Base-by-base conservation (phyloP, 2,329 filamentous ascomycete genomes). In the Cladobotryum mycophilum region DNA sequence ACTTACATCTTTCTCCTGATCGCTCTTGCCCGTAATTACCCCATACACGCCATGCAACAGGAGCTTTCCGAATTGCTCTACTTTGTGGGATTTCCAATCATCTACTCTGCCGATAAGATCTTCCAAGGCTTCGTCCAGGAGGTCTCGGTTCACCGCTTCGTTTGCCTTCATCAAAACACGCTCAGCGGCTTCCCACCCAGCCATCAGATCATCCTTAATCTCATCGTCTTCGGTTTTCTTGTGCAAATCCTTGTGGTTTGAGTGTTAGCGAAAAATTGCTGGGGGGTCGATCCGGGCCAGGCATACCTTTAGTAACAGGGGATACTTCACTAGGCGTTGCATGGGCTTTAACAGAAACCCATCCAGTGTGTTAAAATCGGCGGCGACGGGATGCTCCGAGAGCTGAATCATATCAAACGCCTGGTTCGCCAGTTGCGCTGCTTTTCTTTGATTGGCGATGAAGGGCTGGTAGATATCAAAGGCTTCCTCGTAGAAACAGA, bases 381-480 rank as follows among this genome's bases (percentile, higher is more conserved):
- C 85, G 5, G 93, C 89, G 63, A 96, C 93, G 58, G 78, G 82
- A 48, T 83, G 89, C 46, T 80, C 86, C 41, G 88, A 88, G 33
- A 80, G 72, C 58, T 81, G 80, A 47, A 97, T 89, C 67, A 93
- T 95, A 61, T 93, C 87, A 67, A 95, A 96, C 53, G 92, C 85
- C 53, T 85, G 80, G 59, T 88, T 84, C 13, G 90, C 91, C n/a
- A 88, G 81, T 58, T 86, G 81, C 48, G 92, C 90, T 52, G 92
- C 95, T 64, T 89, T 91, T 58, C 89, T 84, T 71, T 96, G 92
- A 64, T 99, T 99, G 34, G 93, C 89, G 60, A 97, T 97, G 62
- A 97, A 99, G 2, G 91, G 91, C 62, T 96, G 89, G 66, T 99
- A 99, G 53, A 96, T 91, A 55, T 86, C 83, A 67, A 99, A 96